phyloP scores from a whole-genome alignment of 441 rosid genomes.

The Jatropha podagrica region DNA sequence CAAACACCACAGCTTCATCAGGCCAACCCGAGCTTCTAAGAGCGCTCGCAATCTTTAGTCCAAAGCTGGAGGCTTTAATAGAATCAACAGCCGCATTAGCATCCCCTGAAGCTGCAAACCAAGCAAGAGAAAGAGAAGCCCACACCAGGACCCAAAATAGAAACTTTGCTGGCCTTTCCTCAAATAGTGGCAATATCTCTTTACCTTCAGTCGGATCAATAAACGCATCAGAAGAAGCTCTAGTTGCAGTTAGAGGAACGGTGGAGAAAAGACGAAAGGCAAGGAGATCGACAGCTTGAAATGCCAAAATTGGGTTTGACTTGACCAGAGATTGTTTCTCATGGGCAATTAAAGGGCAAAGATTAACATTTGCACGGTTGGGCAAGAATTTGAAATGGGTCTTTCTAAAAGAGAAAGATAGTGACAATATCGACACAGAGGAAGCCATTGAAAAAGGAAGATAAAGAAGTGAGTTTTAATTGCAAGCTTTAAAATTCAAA shows the following conservation, averaged over 20 bases:
- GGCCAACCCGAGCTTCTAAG: slow-evolving; percentile 76
- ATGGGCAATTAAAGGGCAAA: slow-evolving; percentile 14
- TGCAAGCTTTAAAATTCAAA: background rate
- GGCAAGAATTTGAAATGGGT: slow-evolving; percentile 33
- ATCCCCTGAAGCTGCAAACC: slow-evolving; percentile 75
- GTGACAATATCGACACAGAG: slow-evolving; percentile 31
- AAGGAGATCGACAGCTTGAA: slow-evolving; percentile 21
- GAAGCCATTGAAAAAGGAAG: slow-evolving; percentile 45
- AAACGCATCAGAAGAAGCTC: slow-evolving; percentile 37
- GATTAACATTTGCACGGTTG: slow-evolving; percentile 14
- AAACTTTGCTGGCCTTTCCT: slow-evolving; percentile 45
- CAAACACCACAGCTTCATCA: slow-evolving; percentile 80
- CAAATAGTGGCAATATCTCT: slow-evolving; percentile 34
- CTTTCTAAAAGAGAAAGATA: slow-evolving; percentile 32
- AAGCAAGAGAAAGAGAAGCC: slow-evolving; percentile 69
- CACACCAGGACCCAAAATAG: slow-evolving; percentile 61
- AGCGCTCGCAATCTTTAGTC: slow-evolving; percentile 58
- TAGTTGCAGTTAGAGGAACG: slow-evolving; percentile 16
- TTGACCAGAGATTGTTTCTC: slow-evolving; percentile 16
- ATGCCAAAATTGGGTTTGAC: slow-evolving; percentile 23
- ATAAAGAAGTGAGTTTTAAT: background rate
- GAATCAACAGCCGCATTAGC: slow-evolving; percentile 80
- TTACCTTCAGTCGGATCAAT: slow-evolving; percentile 34
- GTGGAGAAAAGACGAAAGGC: slow-evolving; percentile 12
- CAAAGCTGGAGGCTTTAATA: slow-evolving; percentile 74